Conservation (phyloP, 441 rosid genomes). For the Euphorbia corollata region DNA sequence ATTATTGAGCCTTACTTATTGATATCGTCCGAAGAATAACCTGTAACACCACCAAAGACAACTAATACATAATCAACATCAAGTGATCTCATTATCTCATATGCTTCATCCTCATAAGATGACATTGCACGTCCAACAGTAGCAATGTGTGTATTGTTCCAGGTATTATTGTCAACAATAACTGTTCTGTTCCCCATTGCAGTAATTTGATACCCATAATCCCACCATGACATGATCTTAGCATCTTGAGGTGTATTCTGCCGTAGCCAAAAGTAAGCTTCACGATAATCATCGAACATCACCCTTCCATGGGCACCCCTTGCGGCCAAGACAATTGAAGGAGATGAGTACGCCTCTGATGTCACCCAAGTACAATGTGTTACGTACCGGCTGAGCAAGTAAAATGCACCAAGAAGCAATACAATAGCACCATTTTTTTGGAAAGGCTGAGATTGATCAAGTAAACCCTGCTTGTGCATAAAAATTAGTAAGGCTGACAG, state of each 20-base stretch:
- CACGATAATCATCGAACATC: slow-evolving; percentile 97
- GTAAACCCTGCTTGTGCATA: slow-evolving; percentile 47
- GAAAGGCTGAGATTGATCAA: slow-evolving; percentile 95
- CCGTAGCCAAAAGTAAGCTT: slow-evolving; percentile 96
- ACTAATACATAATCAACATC: slow-evolving; percentile 95
- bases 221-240: slow-evolving; percentile 99
- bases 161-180: slow-evolving; percentile 95
- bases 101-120: slow-evolving; percentile 91
- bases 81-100: slow-evolving; percentile 89
- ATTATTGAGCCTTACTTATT: slow-evolving; percentile 89
- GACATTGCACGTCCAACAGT: slow-evolving; percentile 99
- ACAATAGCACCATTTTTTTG: slow-evolving; percentile 80
- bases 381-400: slow-evolving; percentile 80
- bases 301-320: slow-evolving; percentile 99
- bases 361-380: slow-evolving; percentile 99
- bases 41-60: slow-evolving; percentile 98
- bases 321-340: slow-evolving; percentile 95
- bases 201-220: slow-evolving; percentile 97
- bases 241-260: slow-evolving; percentile 98
- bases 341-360: slow-evolving; percentile 97
- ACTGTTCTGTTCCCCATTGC: slow-evolving; percentile 99
- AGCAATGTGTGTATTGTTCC: slow-evolving; percentile 99
- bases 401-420: slow-evolving; percentile 79
- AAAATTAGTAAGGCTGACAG: slow-evolving; percentile 11
- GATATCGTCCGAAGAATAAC: slow-evolving; percentile 97